Evolutionary conservation across 306 rosid genomes (phyloP).

Genomic region (Lotus japonicus): DNA sequence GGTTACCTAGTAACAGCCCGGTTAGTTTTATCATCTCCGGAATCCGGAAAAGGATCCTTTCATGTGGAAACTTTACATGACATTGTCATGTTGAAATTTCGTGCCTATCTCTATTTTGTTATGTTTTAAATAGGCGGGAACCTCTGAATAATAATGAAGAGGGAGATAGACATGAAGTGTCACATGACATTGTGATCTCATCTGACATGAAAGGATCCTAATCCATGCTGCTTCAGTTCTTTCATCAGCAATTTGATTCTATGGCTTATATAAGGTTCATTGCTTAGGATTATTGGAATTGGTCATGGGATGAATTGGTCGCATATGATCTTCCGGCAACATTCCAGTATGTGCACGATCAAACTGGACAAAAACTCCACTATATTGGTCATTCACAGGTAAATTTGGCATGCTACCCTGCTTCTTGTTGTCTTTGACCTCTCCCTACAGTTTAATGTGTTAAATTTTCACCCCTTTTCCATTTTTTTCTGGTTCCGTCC

Average conservation of each 20-base stretch:
- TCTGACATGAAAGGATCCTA: too few relatives aligned
- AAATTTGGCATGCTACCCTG: constrained; percentile 2
- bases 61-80: too few relatives aligned
- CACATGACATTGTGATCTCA: too few relatives aligned
- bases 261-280: constrained; percentile 1
- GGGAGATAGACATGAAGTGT: too few relatives aligned
- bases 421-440: not conserved
- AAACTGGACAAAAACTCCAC: constrained; percentile 68
- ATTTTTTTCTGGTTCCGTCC: too few relatives aligned
- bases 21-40: constrained; percentile 25
- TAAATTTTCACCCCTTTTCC: too few relatives aligned
- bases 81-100: too few relatives aligned
- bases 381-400: constrained; percentile 96
- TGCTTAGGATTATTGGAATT: constrained; percentile 62
- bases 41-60: too few relatives aligned
- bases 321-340: constrained; percentile 87
- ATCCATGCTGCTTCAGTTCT: not conserved
- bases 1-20: constrained; percentile 29
- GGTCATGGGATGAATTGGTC: constrained; percentile 98
- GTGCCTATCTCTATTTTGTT: too few relatives aligned
- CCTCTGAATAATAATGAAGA: too few relatives aligned
- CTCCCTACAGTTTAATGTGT: not conserved
- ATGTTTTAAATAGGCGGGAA: too few relatives aligned
- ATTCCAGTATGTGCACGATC: constrained; percentile 60
- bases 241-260: constrained; percentile 7